Conservation (phyloP, 768 basidiomycete species). For the Termitomyces sp. region DNA sequence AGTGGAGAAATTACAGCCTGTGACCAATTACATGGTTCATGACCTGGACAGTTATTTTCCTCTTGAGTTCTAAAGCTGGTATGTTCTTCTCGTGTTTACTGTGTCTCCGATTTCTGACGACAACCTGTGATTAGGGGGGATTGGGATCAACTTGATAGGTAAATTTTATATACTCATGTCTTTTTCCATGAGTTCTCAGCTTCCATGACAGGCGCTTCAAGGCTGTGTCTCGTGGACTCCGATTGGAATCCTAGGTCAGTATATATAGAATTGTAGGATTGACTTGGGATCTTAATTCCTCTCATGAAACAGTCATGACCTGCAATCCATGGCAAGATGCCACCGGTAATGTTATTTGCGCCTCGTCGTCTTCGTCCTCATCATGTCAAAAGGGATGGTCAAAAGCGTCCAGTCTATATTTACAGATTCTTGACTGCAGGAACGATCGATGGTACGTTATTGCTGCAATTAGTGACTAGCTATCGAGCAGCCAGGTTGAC, state of each 20-base stretch:
- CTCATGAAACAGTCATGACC: conserved; percentile 57
- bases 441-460: conserved; percentile 72
- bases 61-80: conserved; percentile 89
- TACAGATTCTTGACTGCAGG: conserved; percentile 85
- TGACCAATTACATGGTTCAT: neutral
- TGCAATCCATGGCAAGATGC: conserved; percentile 97
- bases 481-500: neutral
- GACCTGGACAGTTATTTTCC: conserved; percentile 68
- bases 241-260: conserved; percentile 90
- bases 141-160: conserved; percentile 91
- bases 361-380: conserved; percentile 4
- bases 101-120: neutral
- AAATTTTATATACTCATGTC: neutral
- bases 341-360: conserved; percentile 54
- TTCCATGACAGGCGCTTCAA: conserved; percentile 55
- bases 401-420: conserved; percentile 86
- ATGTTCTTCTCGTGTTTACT: neutral
- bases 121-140: conserved; percentile 54
- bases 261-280: neutral
- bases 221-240: conserved; percentile 81
- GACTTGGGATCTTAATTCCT: neutral
- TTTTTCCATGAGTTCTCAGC: neutral
- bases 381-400: conserved; percentile 68
- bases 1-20: conserved; percentile 17
- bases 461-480: neutral